Conservation (phyloP, 1,139 yeast species). For the Suhomyces chickasaworum region DNA sequence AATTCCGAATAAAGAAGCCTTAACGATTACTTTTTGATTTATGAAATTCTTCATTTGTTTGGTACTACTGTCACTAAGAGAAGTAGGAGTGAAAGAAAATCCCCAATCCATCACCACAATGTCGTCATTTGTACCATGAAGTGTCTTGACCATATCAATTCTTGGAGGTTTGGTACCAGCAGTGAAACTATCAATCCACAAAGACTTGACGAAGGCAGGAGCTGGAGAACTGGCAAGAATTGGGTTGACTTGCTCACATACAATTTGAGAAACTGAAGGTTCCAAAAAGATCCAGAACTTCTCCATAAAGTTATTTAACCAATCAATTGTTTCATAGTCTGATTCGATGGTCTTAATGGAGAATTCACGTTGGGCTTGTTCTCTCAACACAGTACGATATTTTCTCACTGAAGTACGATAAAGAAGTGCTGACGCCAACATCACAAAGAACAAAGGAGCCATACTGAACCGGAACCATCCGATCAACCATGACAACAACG, state of each 20-base stretch:
- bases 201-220: constrained; percentile 78
- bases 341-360: constrained; percentile 78
- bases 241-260: constrained; percentile 82
- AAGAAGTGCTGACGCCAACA: constrained; percentile 59
- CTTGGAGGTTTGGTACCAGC: constrained; percentile 95
- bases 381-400: constrained; percentile 72
- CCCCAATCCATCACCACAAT: constrained; percentile 98
- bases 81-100: constrained; percentile 87
- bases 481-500: constrained; percentile 69
- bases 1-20: constrained; percentile 66
- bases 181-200: constrained; percentile 88
- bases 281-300: constrained; percentile 91
- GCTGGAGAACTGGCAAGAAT: constrained; percentile 73
- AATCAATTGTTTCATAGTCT: constrained; percentile 91
- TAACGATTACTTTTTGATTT: constrained; percentile 75
- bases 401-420: constrained; percentile 84
- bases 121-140: constrained; percentile 84
- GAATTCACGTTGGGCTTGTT: constrained; percentile 82
- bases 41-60: constrained; percentile 83
- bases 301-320: constrained; percentile 85
- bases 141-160: constrained; percentile 83
- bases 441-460: constrained; percentile 77
- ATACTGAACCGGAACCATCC: constrained; percentile 79
- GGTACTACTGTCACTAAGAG: constrained; percentile 74
- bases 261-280: constrained; percentile 86